Base-by-base conservation (phyloP, 2,329 filamentous ascomycete genomes). In the Aplosporella prunicola region DNA sequence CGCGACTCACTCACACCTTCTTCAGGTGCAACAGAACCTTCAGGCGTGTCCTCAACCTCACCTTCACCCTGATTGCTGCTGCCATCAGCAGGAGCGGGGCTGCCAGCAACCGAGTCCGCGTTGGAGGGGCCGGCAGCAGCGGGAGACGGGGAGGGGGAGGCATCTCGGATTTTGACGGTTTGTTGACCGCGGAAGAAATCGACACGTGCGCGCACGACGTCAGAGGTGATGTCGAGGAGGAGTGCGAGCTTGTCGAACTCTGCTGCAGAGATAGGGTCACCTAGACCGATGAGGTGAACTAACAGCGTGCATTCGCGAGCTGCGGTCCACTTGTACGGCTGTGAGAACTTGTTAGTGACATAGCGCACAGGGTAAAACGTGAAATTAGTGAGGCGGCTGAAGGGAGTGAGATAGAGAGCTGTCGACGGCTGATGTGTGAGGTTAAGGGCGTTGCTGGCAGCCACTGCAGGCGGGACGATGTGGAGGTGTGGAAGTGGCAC, bases 131-230 rank as follows among this genome's bases (percentile, higher is more conserved):
- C 5, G 16, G 33, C 33, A 10, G 18, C 24, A n/a, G 10, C 24
- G 23, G 33, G 13, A 14, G 11, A 17, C 11, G 17, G 24, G 5
- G 33, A 23, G 5, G 23, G 16, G 8, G 23, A 23, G 13, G 27
- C 33, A 8, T 24, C 16, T 18, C 16, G 16, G 14, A 35, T 20
- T 16, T 11, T 28, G 33, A 35, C 16, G 9, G 20, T 20, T 25
- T 27, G 33, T 25, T 35, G 33, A 25, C 15, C 33, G 11, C 25
- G 33, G 8, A 35, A 13, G 14, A 28, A 27, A 23, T 28, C 24
- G 33, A 35, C 17, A 17, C 33, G 33, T 10, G 33, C 33, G 13
- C 17, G 24, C 16, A 35, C 16, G 24, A 27, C 33, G 11, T 35
- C 23, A 18, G 24, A 15, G 17, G 23, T 35, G 14, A 17, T 17